Evolutionary conservation across 257 asterid genomes (phyloP).

Genomic region (Haberlea rhodopensis): DNA sequence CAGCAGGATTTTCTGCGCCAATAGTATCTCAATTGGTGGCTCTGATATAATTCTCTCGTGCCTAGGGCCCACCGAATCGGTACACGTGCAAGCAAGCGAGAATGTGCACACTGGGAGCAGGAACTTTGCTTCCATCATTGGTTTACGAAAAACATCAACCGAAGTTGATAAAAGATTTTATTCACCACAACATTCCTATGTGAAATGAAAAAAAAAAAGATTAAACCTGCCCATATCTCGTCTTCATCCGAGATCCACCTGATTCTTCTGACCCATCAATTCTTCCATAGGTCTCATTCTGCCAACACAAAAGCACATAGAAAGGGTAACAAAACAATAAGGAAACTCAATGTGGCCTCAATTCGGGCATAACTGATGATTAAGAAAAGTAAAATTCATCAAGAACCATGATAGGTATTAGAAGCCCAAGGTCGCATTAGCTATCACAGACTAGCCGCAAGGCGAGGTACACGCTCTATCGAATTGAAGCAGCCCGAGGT

Average conservation of each 20-base stretch:
- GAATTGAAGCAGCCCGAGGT: too few relatives aligned
- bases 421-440: too few relatives aligned
- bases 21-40: not conserved
- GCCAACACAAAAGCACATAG: conserved; percentile 18
- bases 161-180: not conserved
- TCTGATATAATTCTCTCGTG: not conserved
- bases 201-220: not conserved
- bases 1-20: not conserved
- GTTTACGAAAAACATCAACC: not conserved
- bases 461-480: too few relatives aligned
- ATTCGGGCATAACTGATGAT: not conserved
- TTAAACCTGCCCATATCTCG: conserved; percentile 37
- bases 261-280: conserved; percentile 37
- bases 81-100: too few relatives aligned
- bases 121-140: too few relatives aligned
- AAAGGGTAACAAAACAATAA: not conserved
- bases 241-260: conserved; percentile 33
- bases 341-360: not conserved
- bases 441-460: too few relatives aligned
- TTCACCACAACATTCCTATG: not conserved
- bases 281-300: conserved; percentile 41
- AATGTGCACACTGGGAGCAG: too few relatives aligned
- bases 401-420: too few relatives aligned
- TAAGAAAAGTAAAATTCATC: too few relatives aligned
- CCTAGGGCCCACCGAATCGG: not conserved